Percentiles rank a stretch among this genome's conserved stretches.
Conservation (phyloP, 1,139 yeast species). For the Magnusiomyces magnusii region DNA sequence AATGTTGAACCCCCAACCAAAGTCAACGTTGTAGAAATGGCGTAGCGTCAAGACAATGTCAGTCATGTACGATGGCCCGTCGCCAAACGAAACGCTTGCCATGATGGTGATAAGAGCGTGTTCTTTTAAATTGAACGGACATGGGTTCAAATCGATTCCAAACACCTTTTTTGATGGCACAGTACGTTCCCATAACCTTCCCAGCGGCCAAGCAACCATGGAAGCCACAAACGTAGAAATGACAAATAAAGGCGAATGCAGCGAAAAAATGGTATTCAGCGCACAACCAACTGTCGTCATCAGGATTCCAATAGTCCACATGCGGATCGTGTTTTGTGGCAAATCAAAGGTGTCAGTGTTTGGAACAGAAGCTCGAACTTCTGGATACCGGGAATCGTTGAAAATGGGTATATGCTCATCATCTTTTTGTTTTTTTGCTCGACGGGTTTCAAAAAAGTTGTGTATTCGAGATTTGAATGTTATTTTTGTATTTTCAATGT, state of each 20-base stretch:
- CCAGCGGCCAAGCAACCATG: constrained; percentile 56
- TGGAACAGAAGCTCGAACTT: constrained; percentile 64
- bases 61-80: constrained; percentile 56
- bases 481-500: neutral
- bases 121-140: constrained; percentile 56
- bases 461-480: neutral
- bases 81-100: constrained; percentile 50
- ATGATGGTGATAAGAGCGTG: constrained; percentile 58
- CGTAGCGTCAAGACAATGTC: constrained; percentile 52
- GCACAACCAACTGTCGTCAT: constrained; percentile 55
- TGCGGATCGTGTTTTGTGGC: constrained; percentile 55
- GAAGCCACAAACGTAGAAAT: constrained; percentile 52
- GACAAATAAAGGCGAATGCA: constrained; percentile 50
- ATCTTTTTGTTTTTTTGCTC: neutral
- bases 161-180: constrained; percentile 44
- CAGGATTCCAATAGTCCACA: constrained; percentile 48
- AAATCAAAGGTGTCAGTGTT: constrained; percentile 47
- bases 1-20: constrained; percentile 46
- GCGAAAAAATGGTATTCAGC: constrained; percentile 51
- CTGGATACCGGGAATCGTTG: constrained; percentile 56
- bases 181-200: constrained; percentile 43
- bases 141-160: constrained; percentile 48
- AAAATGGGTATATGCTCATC: neutral
- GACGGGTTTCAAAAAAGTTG: neutral
- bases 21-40: constrained; percentile 43